Conservation (phyloP, 306 rosid species). For the Comarum palustre region DNA sequence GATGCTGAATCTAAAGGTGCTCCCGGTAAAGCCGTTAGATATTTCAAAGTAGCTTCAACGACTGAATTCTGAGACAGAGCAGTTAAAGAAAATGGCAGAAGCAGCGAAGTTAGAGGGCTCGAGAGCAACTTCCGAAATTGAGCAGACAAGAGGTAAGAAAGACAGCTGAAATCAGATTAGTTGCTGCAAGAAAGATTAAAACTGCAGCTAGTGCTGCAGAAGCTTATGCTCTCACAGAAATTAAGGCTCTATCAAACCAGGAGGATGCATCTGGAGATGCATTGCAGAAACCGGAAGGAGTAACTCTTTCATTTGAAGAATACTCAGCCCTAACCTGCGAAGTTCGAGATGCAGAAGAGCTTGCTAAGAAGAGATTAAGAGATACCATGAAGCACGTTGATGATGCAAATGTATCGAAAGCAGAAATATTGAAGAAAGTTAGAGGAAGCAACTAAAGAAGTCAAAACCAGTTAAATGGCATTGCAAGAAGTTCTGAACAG, state of each 20-base stretch:
- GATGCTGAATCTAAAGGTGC: constrained; percentile 47
- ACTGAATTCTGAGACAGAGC: constrained; percentile 64
- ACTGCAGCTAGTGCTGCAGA: constrained; percentile 93
- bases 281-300: constrained; percentile 36
- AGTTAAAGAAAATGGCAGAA: constrained; percentile 70
- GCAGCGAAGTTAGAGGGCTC: constrained; percentile 58
- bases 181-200: constrained; percentile 91
- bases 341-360: constrained; percentile 62
- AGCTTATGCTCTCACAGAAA: constrained; percentile 67
- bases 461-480: constrained; percentile 59
- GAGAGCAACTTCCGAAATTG: constrained; percentile 69
- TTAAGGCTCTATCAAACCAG: constrained; percentile 54
- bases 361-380: constrained; percentile 51
- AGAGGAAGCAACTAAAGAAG: constrained; percentile 79
- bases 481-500: constrained; percentile 79
- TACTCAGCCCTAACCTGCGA: constrained; percentile 53
- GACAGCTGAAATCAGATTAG: constrained; percentile 73
- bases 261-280: constrained; percentile 37
- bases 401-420: constrained; percentile 59
- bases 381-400: constrained; percentile 75
- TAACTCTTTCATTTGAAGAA: constrained; percentile 74
- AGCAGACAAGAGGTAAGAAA: constrained; percentile 62
- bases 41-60: constrained; percentile 63
- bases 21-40: constrained; percentile 43
- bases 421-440: constrained; percentile 63